These are phyloP conservation scores for Neopestalotiopsis sp. DNA, from an alignment of 2,329 filamentous ascomycete genomes.

Conservation along the genomic window DNA sequence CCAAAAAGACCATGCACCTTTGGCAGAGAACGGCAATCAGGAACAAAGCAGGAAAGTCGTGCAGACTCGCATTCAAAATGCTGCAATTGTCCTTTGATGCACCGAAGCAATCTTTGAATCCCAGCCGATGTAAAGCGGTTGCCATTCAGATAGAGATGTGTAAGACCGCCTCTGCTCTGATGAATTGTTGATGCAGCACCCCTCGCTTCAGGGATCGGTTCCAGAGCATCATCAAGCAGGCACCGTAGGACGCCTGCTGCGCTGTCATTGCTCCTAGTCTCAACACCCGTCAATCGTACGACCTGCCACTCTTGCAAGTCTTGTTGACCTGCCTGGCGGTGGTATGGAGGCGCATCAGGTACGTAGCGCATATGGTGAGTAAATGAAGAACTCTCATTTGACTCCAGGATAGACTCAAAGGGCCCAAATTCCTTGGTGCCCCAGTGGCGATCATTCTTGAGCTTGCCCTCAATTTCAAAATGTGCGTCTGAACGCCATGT, in stretches of 20 bases:
- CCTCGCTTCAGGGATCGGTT: slow-evolving; percentile 19
- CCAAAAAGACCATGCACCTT: slow-evolving; percentile 50
- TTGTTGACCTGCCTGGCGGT: slow-evolving; percentile 24
- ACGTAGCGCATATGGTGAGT: slow-evolving; percentile 52
- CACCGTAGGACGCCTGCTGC: slow-evolving; percentile 35
- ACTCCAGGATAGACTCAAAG: slow-evolving; percentile 54
- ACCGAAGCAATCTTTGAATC: slow-evolving; percentile 47
- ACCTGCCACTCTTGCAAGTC: slow-evolving; percentile 32
- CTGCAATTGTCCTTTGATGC: slow-evolving; percentile 52
- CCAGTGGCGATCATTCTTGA: slow-evolving; percentile 34
- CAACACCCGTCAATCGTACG: slow-evolving; percentile 42
- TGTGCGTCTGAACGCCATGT: slow-evolving; percentile 42
- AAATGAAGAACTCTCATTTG: slow-evolving; percentile 47
- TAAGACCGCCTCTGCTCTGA: slow-evolving; percentile 43
- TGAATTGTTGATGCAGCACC: slow-evolving; percentile 30
- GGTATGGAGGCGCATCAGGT: slow-evolving; percentile 52
- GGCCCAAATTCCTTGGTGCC: slow-evolving; percentile 43
- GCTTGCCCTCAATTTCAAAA: slow-evolving; percentile 51
- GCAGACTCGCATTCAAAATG: slow-evolving; percentile 56
- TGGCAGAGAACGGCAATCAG: slow-evolving; percentile 32
- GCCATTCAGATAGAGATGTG: slow-evolving; percentile 58
- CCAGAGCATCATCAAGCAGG: slow-evolving; percentile 31
- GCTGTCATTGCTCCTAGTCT: slow-evolving; percentile 37
- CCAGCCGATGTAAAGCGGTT: slow-evolving; percentile 53
- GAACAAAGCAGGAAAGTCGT: slow-evolving; percentile 30